Evolutionary conservation across 108 stramenopile species (phyloP), one percentile per base, ranked within the genome.

Genomic region (Epithemia pelagica): DNA sequence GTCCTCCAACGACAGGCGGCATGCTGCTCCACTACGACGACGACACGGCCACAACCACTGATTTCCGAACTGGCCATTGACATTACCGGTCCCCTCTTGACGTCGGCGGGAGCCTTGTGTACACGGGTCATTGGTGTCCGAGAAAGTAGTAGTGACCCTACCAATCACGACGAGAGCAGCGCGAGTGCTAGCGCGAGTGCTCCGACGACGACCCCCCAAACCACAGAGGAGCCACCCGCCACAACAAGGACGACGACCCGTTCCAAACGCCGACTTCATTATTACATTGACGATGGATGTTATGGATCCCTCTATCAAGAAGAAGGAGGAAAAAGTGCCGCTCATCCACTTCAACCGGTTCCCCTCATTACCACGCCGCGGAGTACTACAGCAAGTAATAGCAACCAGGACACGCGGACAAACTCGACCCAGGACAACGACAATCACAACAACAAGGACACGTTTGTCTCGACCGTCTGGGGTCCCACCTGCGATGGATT

Each of bases 401-500:
- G 2, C 24, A 54, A 65, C 27, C 23, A 58, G 20, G 1, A 25
- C 19, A 18, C 52, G 19, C n/a, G n/a, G n/a, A n/a, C n/a, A n/a
- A n/a, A n/a, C n/a, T 54, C 10, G 5, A 18, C n/a, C 15, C 53
- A 58, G 28, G 64, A 52, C 37, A n/a, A n/a, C n/a, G n/a, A n/a
- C n/a, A n/a, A n/a, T n/a, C 1, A 56, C 54, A 1, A 32, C 1
- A 20, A 59, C 2, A 30, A 57, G n/a, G 37, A 29, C 26, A 20
- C 2, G 22, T 23, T 62, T 15, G 33, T 28, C 19, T 57, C 73
- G 18, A 81, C 80, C 26, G 80, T 81, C 27, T 81, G 80, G 80
- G 80, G 80, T 52, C 80, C 80, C 27, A 81, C 80, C 27, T 81
- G 77, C 52, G 80, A 81, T 64, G 80, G 80, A 32, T 53, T 81